Percentiles rank a stretch among this genome's conserved stretches.
These are phyloP conservation scores for Penicillium sp. DNA, from an alignment of 2,329 filamentous ascomycete species.

Conservation along the genomic window DNA sequence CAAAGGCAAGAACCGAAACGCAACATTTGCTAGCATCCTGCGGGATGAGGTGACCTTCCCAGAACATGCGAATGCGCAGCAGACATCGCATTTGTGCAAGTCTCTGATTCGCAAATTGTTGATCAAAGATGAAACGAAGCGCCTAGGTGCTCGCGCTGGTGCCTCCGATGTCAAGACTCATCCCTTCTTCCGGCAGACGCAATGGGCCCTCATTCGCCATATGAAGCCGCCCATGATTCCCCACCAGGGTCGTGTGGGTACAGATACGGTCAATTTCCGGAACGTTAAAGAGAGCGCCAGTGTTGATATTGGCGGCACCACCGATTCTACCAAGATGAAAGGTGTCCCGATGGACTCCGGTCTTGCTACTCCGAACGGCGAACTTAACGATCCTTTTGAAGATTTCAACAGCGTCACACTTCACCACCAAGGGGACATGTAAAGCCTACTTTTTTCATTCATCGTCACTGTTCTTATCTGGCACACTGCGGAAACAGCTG, in stretches of 20 bases:
- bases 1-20: conserved; percentile 98
- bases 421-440: conserved; percentile 80
- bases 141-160: conserved; percentile 87
- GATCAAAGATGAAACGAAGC: conserved; percentile 95
- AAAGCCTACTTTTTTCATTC: conserved; percentile 11
- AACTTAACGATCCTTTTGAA: conserved; percentile 85
- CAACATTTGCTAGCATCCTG: conserved; percentile 95
- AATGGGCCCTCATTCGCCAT: conserved; percentile 95
- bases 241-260: conserved; percentile 72
- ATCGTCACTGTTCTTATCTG: conserved; percentile 11
- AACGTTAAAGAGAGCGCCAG: conserved; percentile 97
- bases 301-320: conserved; percentile 62
- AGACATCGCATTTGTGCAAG: conserved; percentile 93
- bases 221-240: conserved; percentile 98
- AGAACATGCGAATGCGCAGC: conserved; percentile 76
- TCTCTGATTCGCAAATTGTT: conserved; percentile 91
- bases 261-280: conserved; percentile 94
- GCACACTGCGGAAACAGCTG: conserved; percentile 16
- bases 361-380: conserved; percentile 76
- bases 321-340: conserved; percentile 51
- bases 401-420: conserved; percentile 98
- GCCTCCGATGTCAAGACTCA: conserved; percentile 96
- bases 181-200: conserved; percentile 91
- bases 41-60: conserved; percentile 95
- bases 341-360: conserved; percentile 85